Conservation (phyloP, 805 yeast species). For the Kregervanrija delftensis region DNA sequence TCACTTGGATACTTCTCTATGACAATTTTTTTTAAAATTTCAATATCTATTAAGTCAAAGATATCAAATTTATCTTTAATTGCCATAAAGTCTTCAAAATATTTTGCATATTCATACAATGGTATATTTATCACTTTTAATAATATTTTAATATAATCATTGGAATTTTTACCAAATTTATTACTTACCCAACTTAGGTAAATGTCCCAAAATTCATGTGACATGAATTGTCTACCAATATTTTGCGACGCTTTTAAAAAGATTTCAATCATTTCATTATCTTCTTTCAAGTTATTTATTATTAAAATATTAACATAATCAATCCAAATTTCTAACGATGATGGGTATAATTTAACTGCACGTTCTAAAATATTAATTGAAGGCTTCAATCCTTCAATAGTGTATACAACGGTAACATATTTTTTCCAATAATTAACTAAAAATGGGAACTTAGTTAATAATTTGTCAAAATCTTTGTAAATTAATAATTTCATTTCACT, state of each 20-base stretch:
- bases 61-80: conserved; percentile 30
- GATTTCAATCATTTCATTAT: conserved; percentile 29
- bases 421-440: conserved; percentile 59
- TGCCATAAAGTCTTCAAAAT: conserved; percentile 46
- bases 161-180: conserved; percentile 27
- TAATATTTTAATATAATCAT: conserved; percentile 35
- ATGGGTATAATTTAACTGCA: conserved; percentile 45
- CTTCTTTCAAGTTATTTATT: conserved; percentile 31
- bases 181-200: conserved; percentile 56
- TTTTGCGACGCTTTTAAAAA: conserved; percentile 42
- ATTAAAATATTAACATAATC: conserved; percentile 54
- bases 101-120: conserved; percentile 79
- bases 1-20: conserved; percentile 9
- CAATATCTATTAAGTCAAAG: conserved; percentile 25
- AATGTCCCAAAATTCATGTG: conserved; percentile 81
- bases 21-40: conserved; percentile 24
- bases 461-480: conserved; percentile 29
- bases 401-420: conserved; percentile 48
- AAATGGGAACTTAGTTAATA: conserved; percentile 52
- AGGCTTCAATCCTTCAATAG: conserved; percentile 45
- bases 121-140: conserved; percentile 52
- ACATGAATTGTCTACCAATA: conserved; percentile 66
- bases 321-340: conserved; percentile 60
- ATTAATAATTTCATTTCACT: conserved; percentile 13
- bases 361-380: conserved; percentile 40